These are phyloP conservation scores for Hirschioporus abietinus DNA, from an alignment of 768 basidiomycete genomes.

Conservation along the genomic window DNA sequence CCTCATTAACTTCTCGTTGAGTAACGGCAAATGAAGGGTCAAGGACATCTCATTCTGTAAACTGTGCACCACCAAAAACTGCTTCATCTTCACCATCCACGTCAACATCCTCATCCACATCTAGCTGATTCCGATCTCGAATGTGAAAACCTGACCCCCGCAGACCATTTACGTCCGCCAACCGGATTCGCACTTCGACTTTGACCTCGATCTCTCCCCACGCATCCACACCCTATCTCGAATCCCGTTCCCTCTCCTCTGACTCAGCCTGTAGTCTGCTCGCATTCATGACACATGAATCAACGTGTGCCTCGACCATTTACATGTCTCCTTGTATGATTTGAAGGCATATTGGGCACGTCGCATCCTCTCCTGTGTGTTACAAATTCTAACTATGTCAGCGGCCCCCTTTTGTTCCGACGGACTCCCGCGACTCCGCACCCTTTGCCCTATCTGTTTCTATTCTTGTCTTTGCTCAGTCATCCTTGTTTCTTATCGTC, in stretches of 20 bases:
- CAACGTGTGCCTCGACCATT: slow-evolving; percentile 75
- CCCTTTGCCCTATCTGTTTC: too few relatives aligned
- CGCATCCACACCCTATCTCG: slow-evolving; percentile 28
- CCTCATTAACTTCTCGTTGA: slow-evolving; percentile 23
- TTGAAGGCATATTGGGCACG: slow-evolving; percentile 68
- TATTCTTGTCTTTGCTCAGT: too few relatives aligned
- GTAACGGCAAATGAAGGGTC: slow-evolving; percentile 19
- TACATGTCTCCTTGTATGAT: slow-evolving; percentile 62
- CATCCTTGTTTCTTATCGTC: too few relatives aligned
- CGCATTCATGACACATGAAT: slow-evolving; percentile 67
- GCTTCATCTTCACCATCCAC: slow-evolving; percentile 72
- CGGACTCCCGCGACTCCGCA: too few relatives aligned
- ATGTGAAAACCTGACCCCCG: slow-evolving; percentile 70
- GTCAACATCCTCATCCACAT: slow-evolving; percentile 77
- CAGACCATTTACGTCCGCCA: slow-evolving; percentile 4
- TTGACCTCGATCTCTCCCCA: slow-evolving; percentile 35
- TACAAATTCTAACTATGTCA: too few relatives aligned
- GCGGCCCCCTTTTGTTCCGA: too few relatives aligned
- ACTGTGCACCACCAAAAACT: slow-evolving; percentile 65
- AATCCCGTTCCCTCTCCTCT: slow-evolving; percentile 28
- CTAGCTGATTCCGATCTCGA: slow-evolving; percentile 48
- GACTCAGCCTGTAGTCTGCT: slow-evolving; percentile 39
- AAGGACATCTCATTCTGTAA: slow-evolving; percentile 68
- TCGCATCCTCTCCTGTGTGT: slow-evolving; percentile 37
- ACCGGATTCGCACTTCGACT: slow-evolving; percentile 27